These are phyloP conservation scores for Leishmania braziliensis DNA, from an alignment of 208 protist species.

Conservation along the genomic window DNA sequence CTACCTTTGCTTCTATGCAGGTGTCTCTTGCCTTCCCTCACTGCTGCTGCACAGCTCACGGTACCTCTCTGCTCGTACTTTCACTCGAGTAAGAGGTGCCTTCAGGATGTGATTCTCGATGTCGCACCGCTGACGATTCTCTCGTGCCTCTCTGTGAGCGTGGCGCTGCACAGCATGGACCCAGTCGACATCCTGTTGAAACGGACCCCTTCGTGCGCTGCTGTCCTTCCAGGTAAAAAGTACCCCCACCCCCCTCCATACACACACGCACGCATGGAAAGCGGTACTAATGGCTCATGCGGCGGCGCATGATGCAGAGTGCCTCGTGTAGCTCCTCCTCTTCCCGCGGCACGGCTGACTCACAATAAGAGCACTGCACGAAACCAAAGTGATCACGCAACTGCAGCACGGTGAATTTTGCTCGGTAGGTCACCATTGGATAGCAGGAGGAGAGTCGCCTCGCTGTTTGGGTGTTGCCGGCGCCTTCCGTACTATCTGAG, in stretches of 20 bases:
- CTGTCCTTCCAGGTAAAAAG: not conserved
- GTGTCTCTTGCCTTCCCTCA: not conserved
- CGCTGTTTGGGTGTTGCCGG: not conserved
- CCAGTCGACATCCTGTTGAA: not conserved
- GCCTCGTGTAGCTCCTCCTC: conserved; percentile 33
- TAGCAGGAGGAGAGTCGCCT: conserved; percentile 21
- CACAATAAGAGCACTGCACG: conserved; percentile 39
- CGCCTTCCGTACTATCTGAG: not conserved
- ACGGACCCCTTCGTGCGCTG: not conserved
- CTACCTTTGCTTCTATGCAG: not conserved
- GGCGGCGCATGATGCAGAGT: conserved; percentile 32
- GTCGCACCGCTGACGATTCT: not conserved
- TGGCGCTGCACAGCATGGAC: not conserved
- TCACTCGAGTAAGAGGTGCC: not conserved
- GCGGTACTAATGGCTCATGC: not conserved
- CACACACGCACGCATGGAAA: not conserved
- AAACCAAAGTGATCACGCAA: conserved; percentile 48
- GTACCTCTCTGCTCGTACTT: not conserved
- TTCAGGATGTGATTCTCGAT: not conserved
- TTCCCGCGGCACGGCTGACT: conserved; percentile 22
- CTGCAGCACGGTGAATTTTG: conserved; percentile 49
- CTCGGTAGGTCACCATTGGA: conserved; percentile 54
- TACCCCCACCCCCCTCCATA: not conserved
- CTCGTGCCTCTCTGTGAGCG: not conserved
- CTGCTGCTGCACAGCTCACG: not conserved